Evolutionary conservation across 768 basidiomycete species (phyloP), one percentile per base, ranked within the genome.

Genomic region (Pulveroboletus sp.): DNA sequence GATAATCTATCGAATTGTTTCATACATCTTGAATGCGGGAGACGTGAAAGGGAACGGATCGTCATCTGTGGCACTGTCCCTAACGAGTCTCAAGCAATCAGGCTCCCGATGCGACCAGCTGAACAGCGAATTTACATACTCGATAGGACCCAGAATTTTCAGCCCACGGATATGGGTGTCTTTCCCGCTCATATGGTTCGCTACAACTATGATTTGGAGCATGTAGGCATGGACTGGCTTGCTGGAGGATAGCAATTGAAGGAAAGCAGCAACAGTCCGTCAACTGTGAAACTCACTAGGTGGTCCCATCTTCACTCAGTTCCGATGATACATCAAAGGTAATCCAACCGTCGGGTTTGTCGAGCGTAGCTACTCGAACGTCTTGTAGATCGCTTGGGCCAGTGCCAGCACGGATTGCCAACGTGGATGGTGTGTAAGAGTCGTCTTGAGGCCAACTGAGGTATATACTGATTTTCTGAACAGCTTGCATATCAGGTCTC

Each of bases 161-260:
- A 98, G 69, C 4, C 95, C 94, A 11, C 96, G 82, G 15, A 99
- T 89, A 71, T 99, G 96, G 8, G 96, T 98, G 69, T 99, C 96
- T 65, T 98, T 98, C 6, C 96, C 96, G 59, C 94, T 97, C 85
- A 96, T 87, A 64, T 98, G 93, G 64, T 98, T 99, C 18, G 87
- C 83, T 13, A 93, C 76, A 43, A 99, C 80, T 51, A 94, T 85
- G 38, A 98, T 76, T 66, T 98, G 93, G 3, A 99, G 69, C 9
- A 97, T 81, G 61, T 95, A 93, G 2, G 91, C 89, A 56, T 87
- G 82, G 11, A 97, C 80, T 0, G 93, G 87, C 64, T 86, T 90
- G 50, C 93, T 95, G 60, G 35, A 24, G 14, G 26, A 46, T 18
- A 39, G 4, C 18, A 44, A 30, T 14, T 43, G 24, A 27, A 27